Conservation (phyloP, 768 basidiomycete genomes). For the Sporobolomyces phaffii region DNA sequence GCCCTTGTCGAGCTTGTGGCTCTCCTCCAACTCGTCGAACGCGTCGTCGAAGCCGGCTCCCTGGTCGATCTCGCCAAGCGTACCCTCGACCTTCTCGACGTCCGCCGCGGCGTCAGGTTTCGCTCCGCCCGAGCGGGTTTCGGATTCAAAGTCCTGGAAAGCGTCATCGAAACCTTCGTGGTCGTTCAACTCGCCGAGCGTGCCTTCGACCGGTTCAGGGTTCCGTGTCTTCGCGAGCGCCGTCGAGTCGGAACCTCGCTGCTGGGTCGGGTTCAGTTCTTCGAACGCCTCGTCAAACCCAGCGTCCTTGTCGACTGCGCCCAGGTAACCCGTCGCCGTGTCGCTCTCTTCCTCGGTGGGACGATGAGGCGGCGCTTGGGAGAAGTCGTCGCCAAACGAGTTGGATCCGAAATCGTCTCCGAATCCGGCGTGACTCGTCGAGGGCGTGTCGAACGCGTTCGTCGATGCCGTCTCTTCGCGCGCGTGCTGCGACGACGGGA, state of each 20-base stretch:
- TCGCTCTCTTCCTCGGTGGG: background rate
- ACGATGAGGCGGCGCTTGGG: too few relatives aligned
- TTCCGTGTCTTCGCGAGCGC: background rate
- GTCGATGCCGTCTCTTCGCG: slow-evolving; percentile 42
- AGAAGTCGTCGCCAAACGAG: slow-evolving; percentile 31
- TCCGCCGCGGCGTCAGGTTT: slow-evolving; percentile 53
- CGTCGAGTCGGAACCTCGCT: too few relatives aligned
- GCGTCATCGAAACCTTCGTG: slow-evolving; percentile 50
- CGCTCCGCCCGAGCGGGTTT: too few relatives aligned
- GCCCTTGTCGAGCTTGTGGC: background rate
- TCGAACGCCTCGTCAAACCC: slow-evolving; percentile 17
- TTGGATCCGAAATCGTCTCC: slow-evolving; percentile 40
- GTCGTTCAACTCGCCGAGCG: slow-evolving; percentile 7
- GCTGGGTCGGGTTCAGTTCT: slow-evolving; percentile 1
- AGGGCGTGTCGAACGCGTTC: slow-evolving; percentile 19
- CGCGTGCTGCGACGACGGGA: slow-evolving; percentile 40
- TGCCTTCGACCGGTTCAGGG: slow-evolving; percentile 2
- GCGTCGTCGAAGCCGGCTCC: slow-evolving; percentile 44
- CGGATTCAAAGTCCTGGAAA: slow-evolving; percentile 50
- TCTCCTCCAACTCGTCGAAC: slow-evolving; percentile 38
- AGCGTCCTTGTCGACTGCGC: background rate
- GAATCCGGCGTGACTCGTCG: slow-evolving; percentile 17
- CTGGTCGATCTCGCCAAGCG: slow-evolving; percentile 38
- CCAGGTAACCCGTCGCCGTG: background rate
- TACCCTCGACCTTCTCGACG: slow-evolving; percentile 57